Conservation (phyloP, 1,139 yeast genomes). For the Yamadazyma sp. region DNA sequence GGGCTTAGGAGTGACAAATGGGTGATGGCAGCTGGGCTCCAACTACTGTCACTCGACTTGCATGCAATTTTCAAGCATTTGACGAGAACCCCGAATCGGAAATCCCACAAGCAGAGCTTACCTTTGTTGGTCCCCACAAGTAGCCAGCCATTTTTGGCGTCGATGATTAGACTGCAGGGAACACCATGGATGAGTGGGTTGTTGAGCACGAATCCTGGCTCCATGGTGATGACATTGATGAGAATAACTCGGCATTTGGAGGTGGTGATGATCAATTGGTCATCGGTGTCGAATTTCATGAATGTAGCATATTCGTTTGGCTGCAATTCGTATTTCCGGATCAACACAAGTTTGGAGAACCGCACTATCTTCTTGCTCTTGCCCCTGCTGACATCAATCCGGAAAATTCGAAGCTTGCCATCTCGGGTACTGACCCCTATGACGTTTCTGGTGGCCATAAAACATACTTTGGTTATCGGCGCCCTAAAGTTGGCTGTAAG, state of each 20-base stretch:
- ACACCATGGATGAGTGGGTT: slow-evolving; percentile 68
- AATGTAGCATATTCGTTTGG: slow-evolving; percentile 38
- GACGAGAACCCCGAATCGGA: slow-evolving; percentile 61
- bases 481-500: slow-evolving; percentile 49
- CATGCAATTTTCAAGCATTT: slow-evolving; percentile 62
- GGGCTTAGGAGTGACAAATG: slow-evolving; percentile 13
- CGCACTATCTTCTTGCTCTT: slow-evolving; percentile 35
- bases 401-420: slow-evolving; percentile 59
- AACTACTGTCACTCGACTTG: slow-evolving; percentile 7
- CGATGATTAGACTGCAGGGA: slow-evolving; percentile 61
- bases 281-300: slow-evolving; percentile 39
- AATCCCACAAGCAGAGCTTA: slow-evolving; percentile 75
- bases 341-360: slow-evolving; percentile 36
- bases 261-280: slow-evolving; percentile 48
- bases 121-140: slow-evolving; percentile 78
- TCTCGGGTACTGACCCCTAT: slow-evolving; percentile 68
- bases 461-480: slow-evolving; percentile 46
- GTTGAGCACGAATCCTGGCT: slow-evolving; percentile 38
- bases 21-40: slow-evolving; percentile 14
- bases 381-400: slow-evolving; percentile 49
- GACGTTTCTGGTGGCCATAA: slow-evolving; percentile 62
- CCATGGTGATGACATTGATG: slow-evolving; percentile 63
- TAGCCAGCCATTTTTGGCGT: slow-evolving; percentile 55
- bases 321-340: slow-evolving; percentile 43
- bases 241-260: slow-evolving; percentile 53